Percentiles rank a stretch among this genome's conserved stretches.
Conservation (phyloP, 352 stramenopile species). For the Peronospora destructor region DNA sequence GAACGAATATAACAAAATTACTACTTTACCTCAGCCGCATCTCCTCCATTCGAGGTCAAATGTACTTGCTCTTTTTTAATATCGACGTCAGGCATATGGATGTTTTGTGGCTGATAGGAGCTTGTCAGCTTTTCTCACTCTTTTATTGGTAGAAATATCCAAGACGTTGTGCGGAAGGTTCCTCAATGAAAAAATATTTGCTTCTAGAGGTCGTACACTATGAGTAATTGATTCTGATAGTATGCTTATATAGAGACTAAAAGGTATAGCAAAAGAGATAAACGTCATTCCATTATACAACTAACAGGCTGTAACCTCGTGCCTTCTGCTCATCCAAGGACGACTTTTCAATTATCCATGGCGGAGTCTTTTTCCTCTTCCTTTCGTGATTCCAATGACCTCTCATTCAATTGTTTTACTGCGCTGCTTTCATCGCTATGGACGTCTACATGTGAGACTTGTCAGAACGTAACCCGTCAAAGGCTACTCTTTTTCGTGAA, state of each 20-base stretch:
- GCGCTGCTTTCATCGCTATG: slow-evolving; percentile 17
- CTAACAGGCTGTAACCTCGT: slow-evolving; percentile 6
- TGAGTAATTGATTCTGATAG: no score
- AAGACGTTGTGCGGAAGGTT: not conserved
- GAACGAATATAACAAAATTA: no score
- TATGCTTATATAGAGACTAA: no score
- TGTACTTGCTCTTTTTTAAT: slow-evolving; percentile 17
- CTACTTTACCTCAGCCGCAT: slow-evolving; percentile 4
- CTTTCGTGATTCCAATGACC: slow-evolving; percentile 10
- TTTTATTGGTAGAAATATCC: not conserved
- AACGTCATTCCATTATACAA: not conserved
- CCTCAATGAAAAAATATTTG: not conserved
- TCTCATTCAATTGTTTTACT: slow-evolving; percentile 8
- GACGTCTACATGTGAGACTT: slow-evolving; percentile 4
- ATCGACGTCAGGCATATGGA: slow-evolving; percentile 7
- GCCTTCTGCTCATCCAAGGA: not conserved
- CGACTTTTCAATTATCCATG: slow-evolving; percentile 8
- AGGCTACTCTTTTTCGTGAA: slow-evolving; percentile 34
- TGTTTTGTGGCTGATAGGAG: not conserved
- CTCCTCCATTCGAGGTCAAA: not conserved
- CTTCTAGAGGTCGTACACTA: not conserved
- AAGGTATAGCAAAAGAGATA: not conserved
- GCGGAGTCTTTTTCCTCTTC: slow-evolving; percentile 14
- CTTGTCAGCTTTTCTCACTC: not conserved
- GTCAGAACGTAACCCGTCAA: slow-evolving; percentile 23